phyloP scores from a whole-genome alignment of 176 grass and related monocot genomes.

The Musa schizocarpa region DNA sequence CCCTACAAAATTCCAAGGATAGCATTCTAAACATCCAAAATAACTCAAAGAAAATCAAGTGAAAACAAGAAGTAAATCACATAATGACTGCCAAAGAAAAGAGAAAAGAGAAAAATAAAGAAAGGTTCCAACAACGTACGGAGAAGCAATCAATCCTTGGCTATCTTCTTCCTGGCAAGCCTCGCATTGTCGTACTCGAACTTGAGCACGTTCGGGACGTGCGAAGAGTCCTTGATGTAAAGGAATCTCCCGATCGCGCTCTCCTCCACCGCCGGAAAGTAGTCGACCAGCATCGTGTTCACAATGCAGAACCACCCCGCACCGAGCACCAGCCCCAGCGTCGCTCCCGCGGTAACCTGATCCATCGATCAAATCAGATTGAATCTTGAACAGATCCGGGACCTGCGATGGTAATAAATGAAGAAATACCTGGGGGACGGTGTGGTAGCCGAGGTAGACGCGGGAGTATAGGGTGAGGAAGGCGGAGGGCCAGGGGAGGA shows the following conservation, averaged over 20 bases:
- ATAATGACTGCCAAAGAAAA: not conserved
- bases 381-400: not conserved
- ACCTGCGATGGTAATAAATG: not conserved
- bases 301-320: conserved; percentile 86
- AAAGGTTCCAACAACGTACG: not conserved
- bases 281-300: conserved; percentile 60
- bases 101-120: not conserved
- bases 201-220: conserved; percentile 81
- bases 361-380: conserved; percentile 12
- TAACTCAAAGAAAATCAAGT: no score
- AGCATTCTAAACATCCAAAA: no score
- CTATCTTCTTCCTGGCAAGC: conserved; percentile 76
- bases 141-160: conserved; percentile 56
- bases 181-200: conserved; percentile 98
- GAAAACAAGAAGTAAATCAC: no score
- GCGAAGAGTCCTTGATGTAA: conserved; percentile 92
- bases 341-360: conserved; percentile 74
- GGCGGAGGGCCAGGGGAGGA: conserved; percentile 63
- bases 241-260: conserved; percentile 61
- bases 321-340: conserved; percentile 65
- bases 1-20: no score
- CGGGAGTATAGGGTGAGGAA: conserved; percentile 92
- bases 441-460: conserved; percentile 95
- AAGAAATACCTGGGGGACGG: conserved; percentile 54
- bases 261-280: conserved; percentile 91